Base-by-base conservation (phyloP, 371 early-diverging fungal species). In the Saksenaea oblongispora region DNA sequence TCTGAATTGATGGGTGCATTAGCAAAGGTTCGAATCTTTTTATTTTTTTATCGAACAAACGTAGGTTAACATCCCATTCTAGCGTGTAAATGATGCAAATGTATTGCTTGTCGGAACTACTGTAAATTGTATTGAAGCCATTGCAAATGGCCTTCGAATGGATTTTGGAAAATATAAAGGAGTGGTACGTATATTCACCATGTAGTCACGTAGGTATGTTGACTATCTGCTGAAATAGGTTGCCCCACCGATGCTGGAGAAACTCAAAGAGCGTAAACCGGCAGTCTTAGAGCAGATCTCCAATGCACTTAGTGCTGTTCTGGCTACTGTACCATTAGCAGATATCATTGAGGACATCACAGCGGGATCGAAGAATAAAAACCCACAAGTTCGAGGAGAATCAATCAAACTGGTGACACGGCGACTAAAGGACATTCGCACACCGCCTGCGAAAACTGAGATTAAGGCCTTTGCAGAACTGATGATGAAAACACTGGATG, bases 231-330 rank as follows among this genome's bases (percentile, higher is more conserved):
- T 11, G 13, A 14, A 53, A 34, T 47, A 78, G 78, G 66, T 86
- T 11, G 70, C 83, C 22, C 76, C 78, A 3, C 91, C 93, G 5
- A 76, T 97, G 57, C 74, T 96, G 36, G 98, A 97, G 71, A 92
- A 91, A 66, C 80, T 94, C 11, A 98, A 98, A 67, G 99, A 98
- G 71, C 93, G 95, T 65, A 98, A 98, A 66, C 84, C 86, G 41
- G 87, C 85, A 0, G 93, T 96, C 15, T 66, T 96, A 1, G 95
- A 95, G 36, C 91, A 96, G 2, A 69, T 98, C 2, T 68, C 89
- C 1, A 78, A 78, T 14, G 90, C 93, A 0, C 69, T 95, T n/a
- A 95, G 95, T 70, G 94, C 95, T 4, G 89, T 94, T 1, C 93
- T 90, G 72, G 80, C 76, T 11, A 83, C 90, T 0, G 88, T 90